A percentile compares a stretch with the other conserved stretches of the same genome.
These are phyloP conservation scores for Yamadazyma taylorii DNA, from an alignment of 1,139 yeast genomes.

Conservation along the genomic window DNA sequence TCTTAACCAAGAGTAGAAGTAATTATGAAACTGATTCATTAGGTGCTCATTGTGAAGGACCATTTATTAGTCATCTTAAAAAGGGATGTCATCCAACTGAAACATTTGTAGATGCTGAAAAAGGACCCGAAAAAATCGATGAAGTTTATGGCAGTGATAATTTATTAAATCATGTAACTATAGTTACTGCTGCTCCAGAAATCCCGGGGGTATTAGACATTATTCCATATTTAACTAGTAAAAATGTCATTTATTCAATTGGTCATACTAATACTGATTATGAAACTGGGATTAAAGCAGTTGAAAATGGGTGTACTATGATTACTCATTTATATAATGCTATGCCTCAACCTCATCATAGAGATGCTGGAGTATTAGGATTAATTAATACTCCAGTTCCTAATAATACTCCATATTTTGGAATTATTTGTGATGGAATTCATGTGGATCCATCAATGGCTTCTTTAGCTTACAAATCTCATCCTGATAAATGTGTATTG, in stretches of 20 bases:
- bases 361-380: constrained; percentile 62
- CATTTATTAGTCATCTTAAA: constrained; percentile 54
- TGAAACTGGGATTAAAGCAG: constrained; percentile 49
- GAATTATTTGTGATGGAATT: constrained; percentile 62
- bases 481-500: constrained; percentile 55
- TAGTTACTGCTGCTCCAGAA: constrained; percentile 66
- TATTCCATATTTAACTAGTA: constrained; percentile 40
- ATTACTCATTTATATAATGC: constrained; percentile 66
- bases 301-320: constrained; percentile 56
- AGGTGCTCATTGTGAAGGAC: constrained; percentile 70
- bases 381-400: constrained; percentile 44
- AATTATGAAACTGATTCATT: constrained; percentile 48
- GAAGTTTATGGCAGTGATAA: constrained; percentile 47
- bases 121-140: constrained; percentile 36
- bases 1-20: constrained; percentile 38
- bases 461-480: constrained; percentile 51
- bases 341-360: constrained; percentile 67
- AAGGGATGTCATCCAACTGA: constrained; percentile 66
- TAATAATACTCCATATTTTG: constrained; percentile 47
- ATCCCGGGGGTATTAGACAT: constrained; percentile 52
- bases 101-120: constrained; percentile 50
- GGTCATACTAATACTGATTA: constrained; percentile 60
- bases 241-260: constrained; percentile 47
- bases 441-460: constrained; percentile 64
- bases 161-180: constrained; percentile 43